Evolutionary conservation across 2,329 filamentous ascomycete species (phyloP).

Genomic region (Paradendryphiella salina): DNA sequence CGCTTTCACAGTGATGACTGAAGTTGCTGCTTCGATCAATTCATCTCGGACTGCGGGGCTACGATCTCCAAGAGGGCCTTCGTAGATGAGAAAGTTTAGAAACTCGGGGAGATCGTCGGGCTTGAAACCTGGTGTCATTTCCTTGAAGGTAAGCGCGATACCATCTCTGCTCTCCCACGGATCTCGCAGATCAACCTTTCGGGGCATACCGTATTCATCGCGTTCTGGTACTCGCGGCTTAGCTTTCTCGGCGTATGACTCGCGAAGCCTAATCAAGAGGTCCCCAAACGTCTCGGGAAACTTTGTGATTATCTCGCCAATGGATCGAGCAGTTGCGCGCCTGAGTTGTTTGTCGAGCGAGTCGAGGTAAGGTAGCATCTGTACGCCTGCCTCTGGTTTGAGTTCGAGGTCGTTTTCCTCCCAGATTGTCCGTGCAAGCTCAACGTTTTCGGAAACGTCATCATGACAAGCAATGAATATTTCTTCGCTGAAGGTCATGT

Average conservation of each 20-base stretch:
- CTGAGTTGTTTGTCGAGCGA: slow-evolving; percentile 80
- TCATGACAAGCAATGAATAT: slow-evolving; percentile 95
- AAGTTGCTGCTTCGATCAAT: slow-evolving; percentile 89
- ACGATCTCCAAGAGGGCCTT: slow-evolving; percentile 83
- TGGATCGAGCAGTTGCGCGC: slow-evolving; percentile 76
- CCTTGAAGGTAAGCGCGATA: slow-evolving; percentile 82
- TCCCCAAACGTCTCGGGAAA: slow-evolving; percentile 63
- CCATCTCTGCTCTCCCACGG: slow-evolving; percentile 91
- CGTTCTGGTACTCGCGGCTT: slow-evolving; percentile 82
- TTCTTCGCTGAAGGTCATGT: slow-evolving; percentile 82
- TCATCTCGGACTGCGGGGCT: slow-evolving; percentile 76
- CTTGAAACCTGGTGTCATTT: slow-evolving; percentile 72
- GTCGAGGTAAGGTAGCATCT: slow-evolving; percentile 77
- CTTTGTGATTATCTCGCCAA: slow-evolving; percentile 71
- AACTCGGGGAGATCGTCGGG: slow-evolving; percentile 73
- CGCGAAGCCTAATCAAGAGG: slow-evolving; percentile 67
- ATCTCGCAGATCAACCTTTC: slow-evolving; percentile 83
- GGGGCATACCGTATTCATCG: slow-evolving; percentile 93
- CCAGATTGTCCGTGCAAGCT: slow-evolving; percentile 87
- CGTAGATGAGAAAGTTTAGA: slow-evolving; percentile 81
- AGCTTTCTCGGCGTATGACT: slow-evolving; percentile 74
- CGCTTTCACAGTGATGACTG: slow-evolving; percentile 78
- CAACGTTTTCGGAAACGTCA: slow-evolving; percentile 82
- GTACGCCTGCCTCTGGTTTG: slow-evolving; percentile 64
- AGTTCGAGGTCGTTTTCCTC: slow-evolving; percentile 84